These are phyloP conservation scores for Podila horticola DNA, from an alignment of 192 early-diverging fungal genomes.

Conservation along the genomic window DNA sequence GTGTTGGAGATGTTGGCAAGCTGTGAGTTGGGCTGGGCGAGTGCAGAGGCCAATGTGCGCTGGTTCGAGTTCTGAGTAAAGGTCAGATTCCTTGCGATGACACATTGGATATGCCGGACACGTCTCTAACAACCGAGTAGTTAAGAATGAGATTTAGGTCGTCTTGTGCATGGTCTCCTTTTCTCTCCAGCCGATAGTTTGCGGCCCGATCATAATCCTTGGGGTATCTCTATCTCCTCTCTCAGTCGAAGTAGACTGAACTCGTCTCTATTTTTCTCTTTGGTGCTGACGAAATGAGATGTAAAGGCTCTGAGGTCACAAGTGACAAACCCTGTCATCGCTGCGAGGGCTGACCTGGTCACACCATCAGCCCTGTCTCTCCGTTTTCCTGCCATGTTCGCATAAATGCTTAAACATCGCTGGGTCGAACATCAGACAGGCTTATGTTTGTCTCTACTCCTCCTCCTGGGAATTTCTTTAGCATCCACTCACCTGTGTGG, in stretches of 20 bases:
- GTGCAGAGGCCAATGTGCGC: conserved; percentile 28
- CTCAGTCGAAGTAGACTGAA: no score
- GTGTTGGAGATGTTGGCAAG: neutral
- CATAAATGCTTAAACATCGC: neutral
- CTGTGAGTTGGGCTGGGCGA: neutral
- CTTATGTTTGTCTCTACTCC: no score
- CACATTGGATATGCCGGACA: conserved; percentile 41
- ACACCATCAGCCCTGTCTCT: neutral
- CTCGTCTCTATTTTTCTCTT: neutral
- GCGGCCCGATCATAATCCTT: neutral
- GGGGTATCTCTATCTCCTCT: neutral
- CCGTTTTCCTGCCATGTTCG: no score
- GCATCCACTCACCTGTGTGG: conserved; percentile 41
- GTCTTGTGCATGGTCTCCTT: no score
- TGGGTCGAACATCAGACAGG: no score
- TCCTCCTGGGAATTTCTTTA: no score
- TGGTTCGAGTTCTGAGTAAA: conserved; percentile 46
- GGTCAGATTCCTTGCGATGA: conserved; percentile 45
- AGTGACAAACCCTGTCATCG: no score
- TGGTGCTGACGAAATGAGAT: neutral
- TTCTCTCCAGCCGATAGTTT: neutral
- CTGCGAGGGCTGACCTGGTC: neutral
- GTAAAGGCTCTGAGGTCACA: no score
- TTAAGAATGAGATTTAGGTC: no score
- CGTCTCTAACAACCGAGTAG: conserved; percentile 17